A percentile compares a stretch with the other conserved stretches of the same genome.
Evolutionary conservation across 495 filamentous ascomycete species (phyloP).

Genomic region (Penicillium salamii): DNA sequence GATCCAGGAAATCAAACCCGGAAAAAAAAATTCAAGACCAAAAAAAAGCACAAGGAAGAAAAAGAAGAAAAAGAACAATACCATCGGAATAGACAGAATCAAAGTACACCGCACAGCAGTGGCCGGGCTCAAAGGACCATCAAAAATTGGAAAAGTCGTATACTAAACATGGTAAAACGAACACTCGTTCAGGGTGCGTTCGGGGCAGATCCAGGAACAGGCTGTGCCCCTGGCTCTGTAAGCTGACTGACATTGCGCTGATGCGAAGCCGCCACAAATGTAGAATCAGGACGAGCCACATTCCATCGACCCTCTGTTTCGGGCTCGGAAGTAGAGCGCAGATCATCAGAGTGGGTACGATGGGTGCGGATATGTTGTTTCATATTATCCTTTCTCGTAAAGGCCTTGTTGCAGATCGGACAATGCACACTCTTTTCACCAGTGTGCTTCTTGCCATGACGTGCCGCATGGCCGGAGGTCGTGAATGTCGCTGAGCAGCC

Average conservation of each 20-base stretch:
- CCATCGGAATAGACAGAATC: not conserved
- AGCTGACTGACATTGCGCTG: slow-evolving; percentile 27
- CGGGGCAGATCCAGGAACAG: slow-evolving; percentile 1
- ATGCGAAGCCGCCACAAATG: slow-evolving; percentile 16
- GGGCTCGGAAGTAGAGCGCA: slow-evolving; percentile 28
- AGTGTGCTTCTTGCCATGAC: slow-evolving; percentile 95
- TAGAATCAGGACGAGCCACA: slow-evolving; percentile 11
- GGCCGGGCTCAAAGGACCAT: not conserved
- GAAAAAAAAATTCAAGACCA: not conserved
- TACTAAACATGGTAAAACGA: not conserved
- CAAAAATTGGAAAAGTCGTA: not conserved
- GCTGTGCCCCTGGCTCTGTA: slow-evolving; percentile 12
- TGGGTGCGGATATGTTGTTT: slow-evolving; percentile 96
- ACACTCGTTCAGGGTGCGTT: not conserved
- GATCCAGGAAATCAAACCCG: not conserved
- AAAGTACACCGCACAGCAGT: slow-evolving; percentile 20
- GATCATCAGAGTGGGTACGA: slow-evolving; percentile 40
- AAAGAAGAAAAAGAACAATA: slow-evolving; percentile 1
- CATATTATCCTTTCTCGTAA: slow-evolving; percentile 97
- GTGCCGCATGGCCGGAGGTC: slow-evolving; percentile 93
- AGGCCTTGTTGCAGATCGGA: slow-evolving; percentile 87
- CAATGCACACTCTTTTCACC: slow-evolving; percentile 92
- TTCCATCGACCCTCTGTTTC: slow-evolving; percentile 24
- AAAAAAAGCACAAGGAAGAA: not conserved
- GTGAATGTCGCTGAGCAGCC: slow-evolving; percentile 83